These are phyloP conservation scores for Orbilia brochopaga DNA, from an alignment of 2,329 filamentous ascomycete genomes.

Conservation along the genomic window DNA sequence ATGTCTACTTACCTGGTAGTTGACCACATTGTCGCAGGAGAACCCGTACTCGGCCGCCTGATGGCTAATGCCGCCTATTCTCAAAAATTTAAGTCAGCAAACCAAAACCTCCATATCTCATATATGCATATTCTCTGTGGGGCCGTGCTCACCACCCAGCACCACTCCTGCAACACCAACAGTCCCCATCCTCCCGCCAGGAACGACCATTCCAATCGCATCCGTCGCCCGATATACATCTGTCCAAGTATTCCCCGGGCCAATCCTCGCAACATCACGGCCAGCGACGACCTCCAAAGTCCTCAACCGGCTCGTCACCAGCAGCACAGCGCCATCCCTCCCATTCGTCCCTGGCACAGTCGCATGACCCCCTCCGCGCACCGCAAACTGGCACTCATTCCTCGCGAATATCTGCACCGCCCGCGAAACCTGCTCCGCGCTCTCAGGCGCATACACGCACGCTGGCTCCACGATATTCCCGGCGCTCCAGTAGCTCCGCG, in stretches of 20 bases:
- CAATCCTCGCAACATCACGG: constrained; percentile 59
- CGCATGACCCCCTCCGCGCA: constrained; percentile 67
- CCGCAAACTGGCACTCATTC: constrained; percentile 60
- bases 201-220: constrained; percentile 58
- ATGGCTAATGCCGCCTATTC: constrained; percentile 61
- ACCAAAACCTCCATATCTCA: background rate
- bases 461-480: constrained; percentile 19
- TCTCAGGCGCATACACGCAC: constrained; percentile 24
- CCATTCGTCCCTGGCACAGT: constrained; percentile 65
- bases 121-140: background rate
- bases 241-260: constrained; percentile 61
- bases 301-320: constrained; percentile 61
- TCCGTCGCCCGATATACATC: constrained; percentile 60
- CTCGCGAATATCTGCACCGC: constrained; percentile 18
- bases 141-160: constrained; percentile 57
- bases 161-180: constrained; percentile 61
- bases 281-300: constrained; percentile 55
- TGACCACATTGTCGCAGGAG: constrained; percentile 61
- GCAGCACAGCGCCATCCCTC: constrained; percentile 62
- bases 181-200: constrained; percentile 60
- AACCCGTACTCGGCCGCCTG: constrained; percentile 62
- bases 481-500: constrained; percentile 16
- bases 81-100: background rate
- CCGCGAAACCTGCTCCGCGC: constrained; percentile 18
- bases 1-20: constrained; percentile 58